phyloP scores from a whole-genome alignment of 495 filamentous ascomycete species.

The Articulospora tetracladia region DNA sequence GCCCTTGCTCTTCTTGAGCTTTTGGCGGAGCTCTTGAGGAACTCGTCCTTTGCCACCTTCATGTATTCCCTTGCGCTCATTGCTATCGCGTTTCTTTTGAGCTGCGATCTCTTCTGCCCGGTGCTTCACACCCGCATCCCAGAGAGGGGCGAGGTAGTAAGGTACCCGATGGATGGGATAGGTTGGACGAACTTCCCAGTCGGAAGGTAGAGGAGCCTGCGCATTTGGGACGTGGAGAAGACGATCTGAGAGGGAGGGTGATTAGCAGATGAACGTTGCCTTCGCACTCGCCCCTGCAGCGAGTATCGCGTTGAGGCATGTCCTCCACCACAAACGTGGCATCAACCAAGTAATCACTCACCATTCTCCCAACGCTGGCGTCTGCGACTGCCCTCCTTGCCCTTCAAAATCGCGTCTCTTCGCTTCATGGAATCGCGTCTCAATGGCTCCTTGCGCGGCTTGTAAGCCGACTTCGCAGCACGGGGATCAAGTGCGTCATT shows the following conservation, averaged over 20 bases:
- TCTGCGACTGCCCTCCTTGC: constrained; percentile 86
- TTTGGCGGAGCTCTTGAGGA: constrained; percentile 57
- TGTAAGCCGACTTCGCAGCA: constrained; percentile 3
- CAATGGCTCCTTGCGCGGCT: constrained; percentile 18
- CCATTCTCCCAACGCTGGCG: constrained; percentile 95
- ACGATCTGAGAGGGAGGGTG: constrained; percentile 55
- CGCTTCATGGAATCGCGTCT: constrained; percentile 41
- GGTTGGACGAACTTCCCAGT: constrained; percentile 79
- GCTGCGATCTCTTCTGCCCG: constrained; percentile 35
- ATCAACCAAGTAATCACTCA: constrained; percentile 32
- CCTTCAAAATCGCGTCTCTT: constrained; percentile 78
- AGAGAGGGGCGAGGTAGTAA: constrained; percentile 84
- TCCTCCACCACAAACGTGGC: neutral
- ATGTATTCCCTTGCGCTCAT: constrained; percentile 34
- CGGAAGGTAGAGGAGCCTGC: constrained; percentile 71
- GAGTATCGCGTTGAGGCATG: constrained; percentile 5
- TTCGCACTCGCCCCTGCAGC: neutral
- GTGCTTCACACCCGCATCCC: constrained; percentile 66
- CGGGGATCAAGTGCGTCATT: constrained; percentile 6
- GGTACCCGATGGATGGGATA: constrained; percentile 74
- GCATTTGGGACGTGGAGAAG: constrained; percentile 83
- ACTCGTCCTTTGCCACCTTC: constrained; percentile 44
- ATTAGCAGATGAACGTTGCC: neutral
- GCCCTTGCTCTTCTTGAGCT: constrained; percentile 65
- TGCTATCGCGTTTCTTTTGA: constrained; percentile 31